Percentiles rank a stretch among this genome's conserved stretches.
Conservation (phyloP, 164 flowering plant species). For the Umbellularia californica region DNA sequence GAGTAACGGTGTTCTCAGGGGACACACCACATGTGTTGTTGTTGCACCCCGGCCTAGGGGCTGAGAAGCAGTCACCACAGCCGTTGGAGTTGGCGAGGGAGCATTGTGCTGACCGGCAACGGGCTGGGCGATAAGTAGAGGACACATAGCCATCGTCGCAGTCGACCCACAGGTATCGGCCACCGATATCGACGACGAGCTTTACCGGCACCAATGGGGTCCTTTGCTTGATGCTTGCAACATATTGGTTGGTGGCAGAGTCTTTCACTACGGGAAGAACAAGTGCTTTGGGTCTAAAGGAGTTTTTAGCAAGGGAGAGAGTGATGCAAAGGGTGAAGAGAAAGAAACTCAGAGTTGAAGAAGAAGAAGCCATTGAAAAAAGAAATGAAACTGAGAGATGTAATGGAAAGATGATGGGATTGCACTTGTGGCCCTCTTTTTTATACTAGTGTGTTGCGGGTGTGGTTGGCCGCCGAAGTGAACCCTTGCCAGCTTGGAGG, state of each 20-base stretch:
- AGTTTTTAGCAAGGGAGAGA: constrained; percentile 4
- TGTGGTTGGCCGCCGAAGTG: background rate
- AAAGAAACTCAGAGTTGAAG: background rate
- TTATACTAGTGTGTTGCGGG: background rate
- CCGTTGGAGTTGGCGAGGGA: constrained; percentile 8
- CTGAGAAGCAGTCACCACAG: constrained; percentile 13
- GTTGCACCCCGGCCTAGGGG: constrained; percentile 20
- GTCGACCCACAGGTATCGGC: constrained; percentile 27
- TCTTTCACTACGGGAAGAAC: constrained; percentile 31
- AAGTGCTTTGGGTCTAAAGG: constrained; percentile 20
- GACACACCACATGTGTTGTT: constrained; percentile 26
- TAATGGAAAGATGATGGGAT: background rate
- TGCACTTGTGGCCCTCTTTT: background rate
- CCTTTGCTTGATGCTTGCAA: constrained; percentile 17
- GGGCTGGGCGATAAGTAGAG: constrained; percentile 17
- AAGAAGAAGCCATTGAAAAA: background rate
- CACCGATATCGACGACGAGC: constrained; percentile 25
- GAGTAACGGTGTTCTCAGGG: constrained; percentile 18
- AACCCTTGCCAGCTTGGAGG: background rate
- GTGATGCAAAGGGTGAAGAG: constrained; percentile 1
- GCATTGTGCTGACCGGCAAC: constrained; percentile 27
- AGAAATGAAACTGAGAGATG: background rate
- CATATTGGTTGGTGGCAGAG: constrained; percentile 26
- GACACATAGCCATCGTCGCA: constrained; percentile 20
- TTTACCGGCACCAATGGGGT: constrained; percentile 22